phyloP scores from a whole-genome alignment of 306 rosid genomes.

The Abrus precatorius region DNA sequence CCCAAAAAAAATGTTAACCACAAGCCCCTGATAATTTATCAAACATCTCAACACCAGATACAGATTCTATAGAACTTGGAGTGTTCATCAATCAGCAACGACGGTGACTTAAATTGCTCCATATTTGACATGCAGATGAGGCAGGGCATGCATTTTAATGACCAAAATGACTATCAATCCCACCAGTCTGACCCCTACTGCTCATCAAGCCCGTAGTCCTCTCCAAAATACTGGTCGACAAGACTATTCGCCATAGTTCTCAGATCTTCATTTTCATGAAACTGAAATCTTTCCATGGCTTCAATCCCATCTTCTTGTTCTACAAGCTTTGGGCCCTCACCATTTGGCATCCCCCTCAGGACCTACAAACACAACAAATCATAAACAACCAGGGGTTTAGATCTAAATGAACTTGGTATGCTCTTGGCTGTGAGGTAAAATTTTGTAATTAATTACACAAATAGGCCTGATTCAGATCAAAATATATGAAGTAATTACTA shows the following conservation, averaged over 20 bases:
- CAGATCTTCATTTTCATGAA: constrained; percentile 92
- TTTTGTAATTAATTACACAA: constrained; percentile 12
- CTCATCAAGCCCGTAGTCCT: constrained; percentile 86
- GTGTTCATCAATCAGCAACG: constrained; percentile 27
- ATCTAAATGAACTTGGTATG: constrained; percentile 19
- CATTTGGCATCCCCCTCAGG: constrained; percentile 89
- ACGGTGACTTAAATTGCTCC: constrained; percentile 8
- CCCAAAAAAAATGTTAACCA: constrained; percentile 2
- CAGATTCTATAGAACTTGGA: constrained; percentile 34
- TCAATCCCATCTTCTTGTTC: constrained; percentile 94
- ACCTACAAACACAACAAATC: constrained; percentile 63
- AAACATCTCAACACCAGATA: constrained; percentile 27
- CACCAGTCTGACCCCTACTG: constrained; percentile 36
- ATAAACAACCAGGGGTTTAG: constrained; percentile 27
- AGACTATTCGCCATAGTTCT: constrained; percentile 89
- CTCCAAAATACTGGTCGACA: constrained; percentile 93
- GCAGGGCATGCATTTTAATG: constrained; percentile 16
- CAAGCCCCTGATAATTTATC: constrained; percentile 28
- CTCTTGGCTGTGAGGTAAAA: background rate
- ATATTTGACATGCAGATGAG: constrained; percentile 27
- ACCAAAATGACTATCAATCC: background rate
- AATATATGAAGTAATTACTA: constrained; percentile 26
- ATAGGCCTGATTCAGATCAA: constrained; percentile 6
- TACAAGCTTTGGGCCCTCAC: constrained; percentile 87
- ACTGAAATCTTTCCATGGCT: constrained; percentile 97